These are phyloP conservation scores for Rhypophila decipiens DNA, from an alignment of 495 filamentous ascomycete species.

Conservation along the genomic window DNA sequence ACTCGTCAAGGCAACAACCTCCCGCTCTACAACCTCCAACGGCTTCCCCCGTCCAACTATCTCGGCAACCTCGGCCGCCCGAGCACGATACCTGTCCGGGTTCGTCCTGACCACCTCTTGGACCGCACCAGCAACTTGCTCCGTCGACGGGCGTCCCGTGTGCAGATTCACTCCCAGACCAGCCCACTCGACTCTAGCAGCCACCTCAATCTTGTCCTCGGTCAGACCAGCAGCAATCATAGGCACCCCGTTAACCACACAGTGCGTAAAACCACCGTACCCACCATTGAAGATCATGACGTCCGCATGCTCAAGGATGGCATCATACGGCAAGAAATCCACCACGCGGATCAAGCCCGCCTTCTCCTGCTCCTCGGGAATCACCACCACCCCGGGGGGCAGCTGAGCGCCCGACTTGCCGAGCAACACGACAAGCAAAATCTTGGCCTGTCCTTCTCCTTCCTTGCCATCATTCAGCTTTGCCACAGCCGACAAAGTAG, in stretches of 20 bases:
- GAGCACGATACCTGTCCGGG: constrained; percentile 7
- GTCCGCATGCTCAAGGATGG: constrained; percentile 18
- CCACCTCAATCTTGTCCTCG: constrained; percentile 29
- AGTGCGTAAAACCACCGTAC: constrained; percentile 28
- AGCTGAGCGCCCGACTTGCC: constrained; percentile 22
- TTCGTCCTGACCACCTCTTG: constrained; percentile 19
- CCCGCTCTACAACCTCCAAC: constrained; percentile 7
- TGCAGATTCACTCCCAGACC: constrained; percentile 28
- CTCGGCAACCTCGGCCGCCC: constrained; percentile 11
- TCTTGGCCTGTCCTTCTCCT: constrained; percentile 8
- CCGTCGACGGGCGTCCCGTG: constrained; percentile 18
- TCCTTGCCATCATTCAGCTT: not conserved
- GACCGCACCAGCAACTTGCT: constrained; percentile 20
- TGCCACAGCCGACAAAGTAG: constrained; percentile 24
- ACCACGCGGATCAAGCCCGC: constrained; percentile 18
- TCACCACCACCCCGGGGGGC: not conserved
- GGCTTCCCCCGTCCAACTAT: constrained; percentile 5
- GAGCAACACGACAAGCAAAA: constrained; percentile 29
- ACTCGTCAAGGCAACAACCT: constrained; percentile 6
- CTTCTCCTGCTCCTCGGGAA: not conserved
- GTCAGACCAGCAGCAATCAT: constrained; percentile 24
- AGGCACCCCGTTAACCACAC: constrained; percentile 25
- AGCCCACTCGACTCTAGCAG: constrained; percentile 25
- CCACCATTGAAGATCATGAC: constrained; percentile 32
- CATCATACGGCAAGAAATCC: constrained; percentile 34